Evolutionary conservation across 108 stramenopile genomes (phyloP).

Genomic region (Chaetoceros tenuissimus): DNA sequence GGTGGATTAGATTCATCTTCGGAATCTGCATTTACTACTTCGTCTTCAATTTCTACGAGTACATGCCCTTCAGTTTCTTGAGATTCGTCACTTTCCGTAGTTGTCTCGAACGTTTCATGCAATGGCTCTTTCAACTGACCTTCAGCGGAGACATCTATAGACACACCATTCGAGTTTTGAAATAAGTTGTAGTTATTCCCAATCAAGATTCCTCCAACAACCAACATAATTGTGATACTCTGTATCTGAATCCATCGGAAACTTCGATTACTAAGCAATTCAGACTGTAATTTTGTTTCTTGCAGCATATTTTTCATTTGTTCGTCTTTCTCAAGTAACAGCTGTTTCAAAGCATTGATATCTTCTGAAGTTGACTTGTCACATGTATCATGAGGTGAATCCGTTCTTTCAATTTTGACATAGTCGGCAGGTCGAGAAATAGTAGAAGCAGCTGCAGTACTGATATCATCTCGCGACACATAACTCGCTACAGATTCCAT

Average conservation of each 20-base stretch:
- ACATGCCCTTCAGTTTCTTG: too few relatives aligned
- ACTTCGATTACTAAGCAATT: neutral
- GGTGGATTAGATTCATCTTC: too few relatives aligned
- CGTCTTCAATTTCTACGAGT: too few relatives aligned
- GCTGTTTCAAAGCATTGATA: neutral
- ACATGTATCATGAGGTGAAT: neutral
- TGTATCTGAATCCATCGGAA: neutral
- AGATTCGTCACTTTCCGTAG: too few relatives aligned
- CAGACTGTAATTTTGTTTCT: neutral
- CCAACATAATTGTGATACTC: neutral
- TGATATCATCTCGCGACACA: neutral
- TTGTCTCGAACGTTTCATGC: too few relatives aligned
- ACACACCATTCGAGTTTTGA: neutral
- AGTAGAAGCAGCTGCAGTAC: neutral
- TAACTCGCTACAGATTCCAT: neutral
- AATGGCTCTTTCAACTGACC: too few relatives aligned
- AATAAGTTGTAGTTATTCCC: neutral
- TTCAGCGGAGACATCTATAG: too few relatives aligned
- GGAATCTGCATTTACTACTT: too few relatives aligned
- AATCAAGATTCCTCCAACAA: neutral
- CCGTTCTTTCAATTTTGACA: neutral
- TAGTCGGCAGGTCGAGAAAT: neutral
- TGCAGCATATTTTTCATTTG: neutral
- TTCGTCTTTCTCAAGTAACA: neutral
- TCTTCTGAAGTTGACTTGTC: neutral